Base-by-base conservation (phyloP, 2,329 filamentous ascomycete genomes). In the Fusarium sp. region DNA sequence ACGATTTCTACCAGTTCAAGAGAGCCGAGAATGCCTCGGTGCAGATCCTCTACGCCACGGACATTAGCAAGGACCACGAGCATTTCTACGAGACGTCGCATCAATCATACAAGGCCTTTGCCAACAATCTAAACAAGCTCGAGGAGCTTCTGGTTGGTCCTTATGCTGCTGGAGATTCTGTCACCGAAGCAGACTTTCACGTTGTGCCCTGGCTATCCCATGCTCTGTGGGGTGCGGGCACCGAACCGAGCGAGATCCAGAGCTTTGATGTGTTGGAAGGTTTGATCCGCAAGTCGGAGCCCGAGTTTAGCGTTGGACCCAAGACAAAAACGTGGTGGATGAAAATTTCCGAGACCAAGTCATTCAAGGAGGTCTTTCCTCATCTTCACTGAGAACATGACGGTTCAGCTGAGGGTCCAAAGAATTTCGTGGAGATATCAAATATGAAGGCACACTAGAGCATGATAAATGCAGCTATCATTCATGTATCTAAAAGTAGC, bases 1-100 rank as follows among this genome's bases (percentile, higher is more conserved):
- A 74, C 15, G 52, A 68, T 1, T 75, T 75, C 48, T 73, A 73
- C 46, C 60, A 46, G 7, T 62, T 57, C 3, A 72, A 72, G 43
- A 16, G 50, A 23, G 30, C 40, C 10, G 70, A 72, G 30, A 72
- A 72, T 30, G 57, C 58, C 7, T 10, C 30, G 7, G 10, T 72
- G 12, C 31, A 51, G 36, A 58, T 39, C 1, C 28, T 60, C 11
- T 72, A 72, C 48, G 48, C 51, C 7, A 46, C 44, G 2, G 55
- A 59, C 50, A 13, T 41, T 11, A 34, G 68, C 11, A 15, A 48
- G 1, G 52, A 40, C 2, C 62, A 70, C 13, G 30, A 62, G 7
- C 8, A 51, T 3, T 73, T 72, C 27, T 73, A 62, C 41, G 40
- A 60, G 7, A 28, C 27, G 6, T 60, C 60, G 2, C 34, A 61